phyloP scores from a whole-genome alignment of 441 rosid genomes.

The Macaranga tanarius region DNA sequence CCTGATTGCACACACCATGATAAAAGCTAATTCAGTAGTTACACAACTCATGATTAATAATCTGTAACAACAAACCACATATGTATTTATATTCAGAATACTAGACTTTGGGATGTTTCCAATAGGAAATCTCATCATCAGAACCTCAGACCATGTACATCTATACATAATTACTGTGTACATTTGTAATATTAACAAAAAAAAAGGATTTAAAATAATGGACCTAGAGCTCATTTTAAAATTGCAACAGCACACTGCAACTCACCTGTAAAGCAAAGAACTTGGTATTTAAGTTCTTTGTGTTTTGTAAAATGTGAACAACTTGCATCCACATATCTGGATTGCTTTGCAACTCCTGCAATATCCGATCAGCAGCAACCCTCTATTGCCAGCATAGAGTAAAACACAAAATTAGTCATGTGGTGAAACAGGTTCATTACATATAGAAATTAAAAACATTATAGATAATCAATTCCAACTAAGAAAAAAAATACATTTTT shows the following conservation, averaged over 20 bases:
- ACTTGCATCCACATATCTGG: conserved; percentile 99
- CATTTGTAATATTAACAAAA: too few relatives aligned
- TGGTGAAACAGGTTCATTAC: background rate
- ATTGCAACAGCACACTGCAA: conserved; percentile 7
- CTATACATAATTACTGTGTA: background rate
- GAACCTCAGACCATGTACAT: background rate
- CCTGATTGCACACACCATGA: too few relatives aligned
- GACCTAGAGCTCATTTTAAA: too few relatives aligned
- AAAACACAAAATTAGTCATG: background rate
- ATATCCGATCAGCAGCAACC: conserved; percentile 90
- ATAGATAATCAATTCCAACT: too few relatives aligned
- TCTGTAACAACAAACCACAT: background rate
- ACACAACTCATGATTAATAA: background rate
- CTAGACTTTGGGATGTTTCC: background rate
- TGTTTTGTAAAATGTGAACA: conserved; percentile 81
- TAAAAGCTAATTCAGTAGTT: background rate
- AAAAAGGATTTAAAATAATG: background rate
- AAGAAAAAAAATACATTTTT: too few relatives aligned
- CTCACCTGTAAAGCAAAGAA: conserved; percentile 96
- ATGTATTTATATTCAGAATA: background rate
- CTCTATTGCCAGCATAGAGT: conserved; percentile 49
- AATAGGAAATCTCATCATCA: background rate
- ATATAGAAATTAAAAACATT: too few relatives aligned
- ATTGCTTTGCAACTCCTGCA: conserved; percentile 95
- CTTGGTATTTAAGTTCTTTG: conserved; percentile 89